Percentiles rank a stretch among this genome's conserved stretches.
Conservation (phyloP, 331 rosid genomes). For the Spiraea crenata region DNA sequence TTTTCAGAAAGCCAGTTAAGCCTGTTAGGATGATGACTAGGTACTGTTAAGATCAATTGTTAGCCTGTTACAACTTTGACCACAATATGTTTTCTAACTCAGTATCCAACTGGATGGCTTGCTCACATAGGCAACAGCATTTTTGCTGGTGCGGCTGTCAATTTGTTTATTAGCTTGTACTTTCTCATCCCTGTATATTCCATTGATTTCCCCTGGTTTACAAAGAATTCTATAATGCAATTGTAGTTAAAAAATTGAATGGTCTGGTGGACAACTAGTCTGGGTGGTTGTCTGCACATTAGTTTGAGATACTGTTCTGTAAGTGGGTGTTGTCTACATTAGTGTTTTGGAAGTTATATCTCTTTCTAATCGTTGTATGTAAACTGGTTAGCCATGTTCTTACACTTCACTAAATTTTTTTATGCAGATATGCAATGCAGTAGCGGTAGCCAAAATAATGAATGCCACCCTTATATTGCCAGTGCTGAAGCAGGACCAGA, state of each 20-base stretch:
- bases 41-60: neutral
- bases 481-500: slow-evolving; percentile 97
- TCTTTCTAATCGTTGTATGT: neutral
- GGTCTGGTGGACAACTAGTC: slow-evolving; percentile 3
- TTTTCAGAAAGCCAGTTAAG: neutral
- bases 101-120: neutral
- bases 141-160: neutral
- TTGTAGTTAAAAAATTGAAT: too few relatives aligned
- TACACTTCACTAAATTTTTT: neutral
- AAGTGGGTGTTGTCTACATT: neutral
- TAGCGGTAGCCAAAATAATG: slow-evolving; percentile 97
- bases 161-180: neutral
- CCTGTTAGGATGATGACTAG: neutral
- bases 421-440: slow-evolving; percentile 98
- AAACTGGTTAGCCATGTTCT: slow-evolving; percentile 1
- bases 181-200: neutral
- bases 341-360: neutral
- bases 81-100: neutral
- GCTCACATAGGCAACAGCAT: slow-evolving; percentile 1
- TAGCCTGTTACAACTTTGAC: neutral
- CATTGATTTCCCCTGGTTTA: neutral
- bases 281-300: neutral
- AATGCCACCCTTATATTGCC: slow-evolving; percentile 97
- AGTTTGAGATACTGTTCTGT: neutral
- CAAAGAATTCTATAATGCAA: neutral